Percentiles rank a stretch among this genome's conserved stretches.
phyloP scores from a whole-genome alignment of 371 early-diverging fungal species.

The Mucor mucedo region DNA sequence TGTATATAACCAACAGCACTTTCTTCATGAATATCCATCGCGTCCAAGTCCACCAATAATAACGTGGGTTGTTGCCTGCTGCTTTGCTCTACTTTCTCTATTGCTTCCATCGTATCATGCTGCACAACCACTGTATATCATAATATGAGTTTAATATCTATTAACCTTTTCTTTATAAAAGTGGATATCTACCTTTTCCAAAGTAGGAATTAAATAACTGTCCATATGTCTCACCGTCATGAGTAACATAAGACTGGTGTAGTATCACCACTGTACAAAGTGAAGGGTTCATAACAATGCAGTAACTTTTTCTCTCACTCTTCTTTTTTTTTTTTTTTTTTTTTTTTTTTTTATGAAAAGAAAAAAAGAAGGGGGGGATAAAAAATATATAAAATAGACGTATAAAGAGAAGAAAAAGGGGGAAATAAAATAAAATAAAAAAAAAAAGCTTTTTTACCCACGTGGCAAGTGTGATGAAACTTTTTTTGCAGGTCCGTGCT shows the following conservation, averaged over 20 bases:
- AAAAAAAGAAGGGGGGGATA: slow-evolving; percentile 5
- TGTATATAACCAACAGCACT: background rate
- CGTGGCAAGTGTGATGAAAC: slow-evolving; percentile 12
- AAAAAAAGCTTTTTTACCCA: slow-evolving; percentile 11
- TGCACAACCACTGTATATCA: slow-evolving; percentile 31
- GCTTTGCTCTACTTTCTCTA: slow-evolving; percentile 29
- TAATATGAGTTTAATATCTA: background rate
- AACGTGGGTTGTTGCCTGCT: slow-evolving; percentile 23
- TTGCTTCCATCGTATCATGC: slow-evolving; percentile 31
- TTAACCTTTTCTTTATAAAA: no score
- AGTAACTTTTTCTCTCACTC: background rate
- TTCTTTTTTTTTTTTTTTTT: no score
- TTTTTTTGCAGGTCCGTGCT: no score
- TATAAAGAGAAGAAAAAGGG: background rate
- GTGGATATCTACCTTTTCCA: slow-evolving; percentile 30
- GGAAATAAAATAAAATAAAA: background rate
- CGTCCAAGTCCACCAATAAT: slow-evolving; percentile 33
- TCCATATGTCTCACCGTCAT: slow-evolving; percentile 19
- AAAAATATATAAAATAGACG: slow-evolving; percentile 2
- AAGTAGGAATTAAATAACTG: slow-evolving; percentile 27
- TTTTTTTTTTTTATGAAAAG: background rate
- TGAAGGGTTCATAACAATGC: slow-evolving; percentile 25
- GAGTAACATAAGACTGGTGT: slow-evolving; percentile 15
- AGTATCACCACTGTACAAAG: slow-evolving; percentile 32
- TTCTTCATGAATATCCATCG: slow-evolving; percentile 2